These are phyloP conservation scores for Phascolomyces articulosus DNA, from an alignment of 371 early-diverging fungal species.

Conservation along the genomic window DNA sequence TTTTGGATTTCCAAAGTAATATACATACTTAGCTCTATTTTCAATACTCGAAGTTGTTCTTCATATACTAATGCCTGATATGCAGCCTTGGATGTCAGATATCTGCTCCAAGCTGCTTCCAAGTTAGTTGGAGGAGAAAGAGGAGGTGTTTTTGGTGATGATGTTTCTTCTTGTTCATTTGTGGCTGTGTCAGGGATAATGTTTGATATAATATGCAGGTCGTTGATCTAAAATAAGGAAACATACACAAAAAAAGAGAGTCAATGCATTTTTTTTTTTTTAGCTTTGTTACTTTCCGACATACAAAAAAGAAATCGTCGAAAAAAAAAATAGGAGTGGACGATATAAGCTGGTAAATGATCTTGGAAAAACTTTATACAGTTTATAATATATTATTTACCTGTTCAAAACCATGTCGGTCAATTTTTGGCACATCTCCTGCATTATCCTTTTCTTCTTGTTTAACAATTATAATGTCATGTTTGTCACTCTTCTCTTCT, in stretches of 20 bases:
- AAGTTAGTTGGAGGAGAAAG: not conserved
- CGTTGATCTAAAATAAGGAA: not conserved
- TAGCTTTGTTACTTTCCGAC: too few species aligned
- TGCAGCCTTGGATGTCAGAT: not conserved
- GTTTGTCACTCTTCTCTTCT: not conserved
- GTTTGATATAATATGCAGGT: not conserved
- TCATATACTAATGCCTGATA: not conserved
- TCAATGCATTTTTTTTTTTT: not conserved
- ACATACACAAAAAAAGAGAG: too few species aligned
- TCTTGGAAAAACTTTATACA: too few species aligned
- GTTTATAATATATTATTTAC: not conserved
- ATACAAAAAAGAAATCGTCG: too few species aligned
- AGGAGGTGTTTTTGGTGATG: not conserved
- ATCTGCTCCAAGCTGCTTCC: not conserved
- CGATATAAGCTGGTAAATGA: too few species aligned
- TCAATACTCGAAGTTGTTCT: not conserved
- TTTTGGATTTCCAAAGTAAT: too few species aligned
- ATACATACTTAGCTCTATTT: not conserved
- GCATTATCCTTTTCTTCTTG: not conserved
- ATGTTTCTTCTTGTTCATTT: not conserved
- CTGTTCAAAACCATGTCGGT: not conserved
- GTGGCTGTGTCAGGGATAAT: not conserved
- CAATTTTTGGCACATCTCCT: not conserved
- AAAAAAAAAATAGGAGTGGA: too few species aligned
- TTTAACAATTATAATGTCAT: not conserved